Evolutionary conservation across 2,329 filamentous ascomycete genomes (phyloP).

Genomic region (Colletotrichum noveboracense): DNA sequence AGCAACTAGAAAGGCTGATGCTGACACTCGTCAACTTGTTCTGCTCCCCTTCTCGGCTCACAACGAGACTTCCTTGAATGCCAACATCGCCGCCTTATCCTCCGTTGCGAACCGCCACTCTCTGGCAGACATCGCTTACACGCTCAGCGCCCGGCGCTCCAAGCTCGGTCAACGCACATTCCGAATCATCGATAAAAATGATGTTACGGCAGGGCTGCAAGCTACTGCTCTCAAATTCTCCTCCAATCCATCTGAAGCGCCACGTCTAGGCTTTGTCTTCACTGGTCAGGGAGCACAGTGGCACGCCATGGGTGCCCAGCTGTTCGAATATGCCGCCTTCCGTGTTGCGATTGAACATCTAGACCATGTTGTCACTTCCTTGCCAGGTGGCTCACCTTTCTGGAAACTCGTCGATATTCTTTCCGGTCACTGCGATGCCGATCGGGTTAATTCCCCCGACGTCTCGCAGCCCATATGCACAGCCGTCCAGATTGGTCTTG

Average conservation of each 20-base stretch:
- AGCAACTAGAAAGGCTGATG: background rate
- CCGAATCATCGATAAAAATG: background rate
- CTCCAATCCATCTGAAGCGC: background rate
- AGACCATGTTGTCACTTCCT: fast-evolving
- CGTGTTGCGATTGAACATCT: fast-evolving
- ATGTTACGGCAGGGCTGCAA: background rate
- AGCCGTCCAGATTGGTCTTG: slow-evolving; percentile 41
- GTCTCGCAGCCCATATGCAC: slow-evolving; percentile 36
- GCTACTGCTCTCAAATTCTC: background rate
- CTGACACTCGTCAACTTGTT: slow-evolving; percentile 22
- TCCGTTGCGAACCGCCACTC: background rate
- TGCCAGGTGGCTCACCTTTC: background rate
- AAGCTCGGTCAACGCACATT: background rate
- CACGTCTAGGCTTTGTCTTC: background rate
- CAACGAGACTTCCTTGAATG: slow-evolving; percentile 20
- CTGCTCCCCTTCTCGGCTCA: slow-evolving; percentile 28
- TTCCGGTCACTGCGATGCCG: background rate
- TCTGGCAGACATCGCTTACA: background rate
- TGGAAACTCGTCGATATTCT: background rate
- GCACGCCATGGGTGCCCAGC: background rate
- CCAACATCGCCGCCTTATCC: slow-evolving; percentile 19
- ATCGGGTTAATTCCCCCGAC: fast-evolving
- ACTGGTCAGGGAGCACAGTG: background rate
- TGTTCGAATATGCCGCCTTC: background rate
- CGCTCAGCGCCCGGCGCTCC: background rate